phyloP scores from a whole-genome alignment of 1,284 basidiomycete genomes.

The Earliella scabrosa region DNA sequence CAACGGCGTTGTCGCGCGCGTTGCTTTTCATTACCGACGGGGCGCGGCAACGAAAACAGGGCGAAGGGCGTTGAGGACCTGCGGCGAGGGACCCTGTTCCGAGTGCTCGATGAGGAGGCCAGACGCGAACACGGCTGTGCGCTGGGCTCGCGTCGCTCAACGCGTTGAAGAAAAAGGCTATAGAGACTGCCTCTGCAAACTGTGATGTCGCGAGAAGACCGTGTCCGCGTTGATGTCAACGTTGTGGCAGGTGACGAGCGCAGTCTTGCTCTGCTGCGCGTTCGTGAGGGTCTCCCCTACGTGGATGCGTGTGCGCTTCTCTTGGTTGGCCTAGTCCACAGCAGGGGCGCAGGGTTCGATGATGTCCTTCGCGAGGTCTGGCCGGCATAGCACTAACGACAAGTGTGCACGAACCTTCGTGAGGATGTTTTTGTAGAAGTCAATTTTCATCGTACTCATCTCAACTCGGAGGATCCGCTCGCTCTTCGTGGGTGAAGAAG shows the following conservation, averaged over 20 bases:
- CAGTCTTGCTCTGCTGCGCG: slow-evolving; percentile 93
- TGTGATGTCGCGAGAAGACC: slow-evolving; percentile 87
- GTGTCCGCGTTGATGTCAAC: slow-evolving; percentile 98
- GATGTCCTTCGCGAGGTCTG: slow-evolving; percentile 84
- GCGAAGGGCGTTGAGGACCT: too few relatives aligned
- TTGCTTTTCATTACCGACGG: too few relatives aligned
- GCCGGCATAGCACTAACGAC: slow-evolving; percentile 1
- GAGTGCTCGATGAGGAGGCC: too few relatives aligned
- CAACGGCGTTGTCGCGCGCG: too few relatives aligned
- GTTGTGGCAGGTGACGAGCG: slow-evolving; percentile 88
- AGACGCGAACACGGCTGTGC: too few relatives aligned
- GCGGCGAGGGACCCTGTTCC: too few relatives aligned
- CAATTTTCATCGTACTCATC: slow-evolving; percentile 96
- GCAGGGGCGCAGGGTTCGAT: slow-evolving; percentile 86
- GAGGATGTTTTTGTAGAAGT: slow-evolving; percentile 99
- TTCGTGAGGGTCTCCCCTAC: slow-evolving; percentile 87
- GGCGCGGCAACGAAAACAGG: too few relatives aligned
- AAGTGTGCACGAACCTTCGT: slow-evolving; percentile 69
- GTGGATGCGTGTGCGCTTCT: slow-evolving; percentile 76
- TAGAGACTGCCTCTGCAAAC: too few relatives aligned
- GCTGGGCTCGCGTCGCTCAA: too few relatives aligned
- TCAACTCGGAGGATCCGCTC: slow-evolving; percentile 98
- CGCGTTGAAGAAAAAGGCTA: too few relatives aligned
- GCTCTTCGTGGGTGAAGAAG: slow-evolving; percentile 96
- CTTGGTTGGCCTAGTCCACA: slow-evolving; percentile 83